These are phyloP conservation scores for Actinomucor elegans DNA, from an alignment of 371 early-diverging fungal genomes.

Conservation along the genomic window DNA sequence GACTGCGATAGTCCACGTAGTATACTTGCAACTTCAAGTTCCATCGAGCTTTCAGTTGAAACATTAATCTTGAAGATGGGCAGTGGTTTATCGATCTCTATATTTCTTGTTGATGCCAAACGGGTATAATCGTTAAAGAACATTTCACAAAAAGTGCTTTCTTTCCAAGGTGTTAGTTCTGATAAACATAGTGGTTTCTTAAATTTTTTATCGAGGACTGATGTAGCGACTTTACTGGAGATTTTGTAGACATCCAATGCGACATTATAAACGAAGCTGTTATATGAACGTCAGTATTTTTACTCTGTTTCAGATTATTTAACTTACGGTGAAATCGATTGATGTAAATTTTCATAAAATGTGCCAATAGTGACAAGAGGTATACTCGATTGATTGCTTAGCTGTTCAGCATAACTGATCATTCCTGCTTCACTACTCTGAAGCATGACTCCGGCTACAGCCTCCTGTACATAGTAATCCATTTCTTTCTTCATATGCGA, in stretches of 20 bases:
- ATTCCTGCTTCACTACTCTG: slow-evolving; percentile 18
- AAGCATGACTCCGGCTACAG: slow-evolving; percentile 15
- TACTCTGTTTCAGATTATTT: too few relatives aligned
- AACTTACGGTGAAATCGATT: not conserved
- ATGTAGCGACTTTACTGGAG: slow-evolving; percentile 7
- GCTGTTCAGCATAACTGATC: slow-evolving; percentile 4
- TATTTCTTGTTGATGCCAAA: not conserved
- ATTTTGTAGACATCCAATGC: not conserved
- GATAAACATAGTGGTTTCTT: slow-evolving; percentile 22
- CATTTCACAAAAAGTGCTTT: slow-evolving; percentile 16
- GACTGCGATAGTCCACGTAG: not conserved
- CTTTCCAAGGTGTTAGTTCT: slow-evolving; percentile 9
- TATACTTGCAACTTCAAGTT: slow-evolving; percentile 14
- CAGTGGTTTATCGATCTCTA: not conserved
- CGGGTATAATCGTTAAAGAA: slow-evolving; percentile 11
- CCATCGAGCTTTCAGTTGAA: slow-evolving; percentile 17
- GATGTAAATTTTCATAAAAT: slow-evolving; percentile 6
- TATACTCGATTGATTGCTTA: not conserved
- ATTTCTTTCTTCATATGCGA: not conserved
- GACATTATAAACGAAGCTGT: slow-evolving; percentile 6
- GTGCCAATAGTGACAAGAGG: slow-evolving; percentile 16
- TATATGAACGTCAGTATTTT: too few relatives aligned
- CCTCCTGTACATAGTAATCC: not conserved
- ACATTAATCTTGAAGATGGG: slow-evolving; percentile 18
- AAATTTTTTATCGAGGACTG: slow-evolving; percentile 7